Evolutionary conservation across 768 basidiomycete species (phyloP).

Genomic region (Amanita inopinata): DNA sequence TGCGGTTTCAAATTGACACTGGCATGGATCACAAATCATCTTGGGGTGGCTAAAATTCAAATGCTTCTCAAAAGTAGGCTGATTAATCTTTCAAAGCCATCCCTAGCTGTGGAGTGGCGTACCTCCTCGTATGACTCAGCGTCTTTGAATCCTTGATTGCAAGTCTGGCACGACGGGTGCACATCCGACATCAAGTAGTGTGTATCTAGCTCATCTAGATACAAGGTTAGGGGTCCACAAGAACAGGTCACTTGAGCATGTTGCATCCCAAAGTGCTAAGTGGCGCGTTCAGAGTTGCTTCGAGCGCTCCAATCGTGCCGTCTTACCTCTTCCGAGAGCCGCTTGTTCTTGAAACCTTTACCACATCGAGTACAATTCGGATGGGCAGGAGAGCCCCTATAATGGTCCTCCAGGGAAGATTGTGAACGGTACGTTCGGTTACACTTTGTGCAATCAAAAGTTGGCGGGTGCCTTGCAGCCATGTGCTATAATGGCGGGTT

Average conservation of each 20-base stretch:
- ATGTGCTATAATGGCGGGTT: constrained; percentile 26
- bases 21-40: constrained; percentile 25
- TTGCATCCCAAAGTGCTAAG: constrained; percentile 23
- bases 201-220: constrained; percentile 25
- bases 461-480: constrained; percentile 33
- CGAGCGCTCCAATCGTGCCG: neutral
- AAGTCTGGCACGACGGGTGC: constrained; percentile 37
- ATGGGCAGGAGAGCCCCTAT: constrained; percentile 32
- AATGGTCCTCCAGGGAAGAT: constrained; percentile 35
- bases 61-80: neutral
- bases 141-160: constrained; percentile 31
- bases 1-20: constrained; percentile 27
- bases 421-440: constrained; percentile 23
- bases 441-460: constrained; percentile 29
- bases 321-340: constrained; percentile 26
- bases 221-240: constrained; percentile 22
- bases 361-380: constrained; percentile 38
- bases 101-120: constrained; percentile 7
- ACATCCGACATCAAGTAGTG: constrained; percentile 30
- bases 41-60: constrained; percentile 6
- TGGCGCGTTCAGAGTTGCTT: neutral
- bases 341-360: constrained; percentile 28
- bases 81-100: neutral
- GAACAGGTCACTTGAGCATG: constrained; percentile 21
- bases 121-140: constrained; percentile 20